These are phyloP conservation scores for Pythium apleroticum DNA, from an alignment of 352 stramenopile genomes.

Conservation along the genomic window DNA sequence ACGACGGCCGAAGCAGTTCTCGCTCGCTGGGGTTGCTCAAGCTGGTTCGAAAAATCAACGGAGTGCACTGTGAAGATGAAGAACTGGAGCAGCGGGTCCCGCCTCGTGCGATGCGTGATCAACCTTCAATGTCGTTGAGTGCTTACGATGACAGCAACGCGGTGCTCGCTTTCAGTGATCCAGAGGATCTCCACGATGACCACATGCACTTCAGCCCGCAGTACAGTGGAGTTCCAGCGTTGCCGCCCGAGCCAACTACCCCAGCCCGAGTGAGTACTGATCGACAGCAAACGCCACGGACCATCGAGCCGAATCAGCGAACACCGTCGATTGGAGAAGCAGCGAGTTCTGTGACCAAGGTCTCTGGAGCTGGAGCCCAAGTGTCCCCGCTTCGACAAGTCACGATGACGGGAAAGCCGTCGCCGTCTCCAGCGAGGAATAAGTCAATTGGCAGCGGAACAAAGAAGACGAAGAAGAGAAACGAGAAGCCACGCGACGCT, in stretches of 20 bases:
- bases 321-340: neutral
- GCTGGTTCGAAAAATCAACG: slow-evolving; percentile 56
- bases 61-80: slow-evolving; percentile 33
- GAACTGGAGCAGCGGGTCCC: neutral
- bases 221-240: slow-evolving; percentile 26
- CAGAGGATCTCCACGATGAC: slow-evolving; percentile 22
- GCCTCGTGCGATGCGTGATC: neutral
- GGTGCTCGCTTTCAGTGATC: slow-evolving; percentile 33
- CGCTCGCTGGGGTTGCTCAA: slow-evolving; percentile 45
- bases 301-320: neutral
- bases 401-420: slow-evolving; percentile 25
- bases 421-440: slow-evolving; percentile 17
- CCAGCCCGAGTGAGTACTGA: slow-evolving; percentile 2
- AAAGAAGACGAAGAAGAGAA: slow-evolving; percentile 17
- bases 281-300: neutral
- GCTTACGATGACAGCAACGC: slow-evolving; percentile 19
- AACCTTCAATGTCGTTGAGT: neutral
- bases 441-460: slow-evolving; percentile 12
- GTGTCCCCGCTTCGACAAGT: slow-evolving; percentile 19
- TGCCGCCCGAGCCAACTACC: slow-evolving; percentile 5
- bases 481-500: slow-evolving; percentile 16
- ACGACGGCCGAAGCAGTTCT: slow-evolving; percentile 21
- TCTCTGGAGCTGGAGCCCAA: neutral
- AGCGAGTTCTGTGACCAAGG: neutral
- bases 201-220: slow-evolving; percentile 64